Percentiles rank a stretch among this genome's conserved stretches.
Evolutionary conservation across 2,329 filamentous ascomycete species (phyloP).

Genomic region (Talaromyces albobiverticillius): DNA sequence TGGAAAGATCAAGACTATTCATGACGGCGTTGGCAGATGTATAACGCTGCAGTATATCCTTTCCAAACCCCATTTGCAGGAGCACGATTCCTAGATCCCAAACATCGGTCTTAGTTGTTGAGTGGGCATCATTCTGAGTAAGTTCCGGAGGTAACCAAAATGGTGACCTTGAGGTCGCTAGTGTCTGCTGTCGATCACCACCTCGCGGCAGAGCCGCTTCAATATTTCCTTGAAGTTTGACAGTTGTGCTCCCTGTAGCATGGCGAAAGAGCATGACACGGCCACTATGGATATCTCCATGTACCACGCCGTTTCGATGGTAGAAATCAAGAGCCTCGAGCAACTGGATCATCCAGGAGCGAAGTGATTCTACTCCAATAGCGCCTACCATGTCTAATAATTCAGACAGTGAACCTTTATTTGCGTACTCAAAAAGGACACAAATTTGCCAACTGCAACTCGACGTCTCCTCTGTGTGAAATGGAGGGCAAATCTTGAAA

Average conservation of each 20-base stretch:
- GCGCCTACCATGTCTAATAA: conserved; percentile 75
- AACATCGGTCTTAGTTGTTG: conserved; percentile 77
- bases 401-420: conserved; percentile 79
- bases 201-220: conserved; percentile 51
- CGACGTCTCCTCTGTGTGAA: conserved; percentile 37
- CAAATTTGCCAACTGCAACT: conserved; percentile 66
- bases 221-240: conserved; percentile 53
- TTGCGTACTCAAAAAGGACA: conserved; percentile 71
- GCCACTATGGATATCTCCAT: conserved; percentile 75
- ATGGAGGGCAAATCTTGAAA: conserved; percentile 67
- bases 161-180: conserved; percentile 66
- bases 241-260: conserved; percentile 63
- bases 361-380: conserved; percentile 70
- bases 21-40: conserved; percentile 74
- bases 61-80: conserved; percentile 89
- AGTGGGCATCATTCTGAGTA: conserved; percentile 53
- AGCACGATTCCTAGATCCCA: conserved; percentile 94
- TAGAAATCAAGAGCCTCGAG: conserved; percentile 85
- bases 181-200: conserved; percentile 37
- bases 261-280: conserved; percentile 77
- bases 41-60: conserved; percentile 72
- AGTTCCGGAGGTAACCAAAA: conserved; percentile 84
- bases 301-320: conserved; percentile 78
- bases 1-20: conserved; percentile 68
- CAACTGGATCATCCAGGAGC: conserved; percentile 87